Base-by-base conservation (phyloP, 2,329 filamentous ascomycete species). In the Diaporthe batatas region DNA sequence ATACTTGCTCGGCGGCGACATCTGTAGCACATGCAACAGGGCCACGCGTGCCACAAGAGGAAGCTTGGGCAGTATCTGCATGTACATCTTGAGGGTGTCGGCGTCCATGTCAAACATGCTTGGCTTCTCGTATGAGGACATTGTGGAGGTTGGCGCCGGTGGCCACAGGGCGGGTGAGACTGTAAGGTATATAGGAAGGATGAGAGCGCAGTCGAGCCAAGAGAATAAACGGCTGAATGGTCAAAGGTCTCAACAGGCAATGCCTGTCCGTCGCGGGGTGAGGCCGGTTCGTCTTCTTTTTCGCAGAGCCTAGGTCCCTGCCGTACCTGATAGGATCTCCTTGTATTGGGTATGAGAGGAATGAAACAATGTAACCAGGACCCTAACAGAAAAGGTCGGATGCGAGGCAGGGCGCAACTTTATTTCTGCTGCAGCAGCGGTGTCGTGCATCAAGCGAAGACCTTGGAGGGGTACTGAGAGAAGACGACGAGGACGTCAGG, bases 1-100 rank as follows among this genome's bases (percentile, higher is more conserved):
- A 84, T 96, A 94, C 59, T 90, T 89, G 6, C 92, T 90, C 10
- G 91, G 91, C 44, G 91, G 87, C 0, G 95, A 94, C 53, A 93
- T 82, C 36, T 87, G 88, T 10, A 98, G 85, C 2, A 91, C 79
- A 77, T 95, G 92, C 62, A 87, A 83, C 16, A 93, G 74, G 2
- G 90, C 86, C 1, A 91, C 88, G 75, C 90, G 90, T n/a, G 89
- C 78, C 11, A 93, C 84, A 12, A 91, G 83, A 0, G 92, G 92
- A 2, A 93, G 78, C 75, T 88, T 86, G 12, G 89, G 87, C 34
- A 91, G 75, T n/a, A 90, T 74, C 23, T 79, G 73, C 51, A 81
- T 68, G 58, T 75, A 71, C 42, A 78, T 67, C 23, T 74, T 75
- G 42, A 77, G 68, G 57, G 68, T 76, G 70, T 75, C 76, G 53